These are phyloP conservation scores for Trichoderma afroharzianum DNA, from an alignment of 2,329 filamentous ascomycete genomes.

Conservation along the genomic window DNA sequence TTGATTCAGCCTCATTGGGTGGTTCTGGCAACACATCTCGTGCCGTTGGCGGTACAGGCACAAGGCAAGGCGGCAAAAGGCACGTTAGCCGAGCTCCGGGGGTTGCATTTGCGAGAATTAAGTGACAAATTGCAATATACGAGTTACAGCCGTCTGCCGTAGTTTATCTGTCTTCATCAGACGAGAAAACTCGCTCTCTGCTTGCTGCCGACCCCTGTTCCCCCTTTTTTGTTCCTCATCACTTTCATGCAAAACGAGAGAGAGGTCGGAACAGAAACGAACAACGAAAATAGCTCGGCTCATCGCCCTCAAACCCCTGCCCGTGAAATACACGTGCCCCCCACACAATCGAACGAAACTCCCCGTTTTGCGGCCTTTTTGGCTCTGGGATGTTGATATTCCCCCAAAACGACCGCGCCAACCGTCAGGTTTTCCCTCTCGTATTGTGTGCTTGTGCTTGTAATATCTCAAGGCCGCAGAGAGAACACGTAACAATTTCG, in stretches of 20 bases:
- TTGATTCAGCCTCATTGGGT: constrained; percentile 12
- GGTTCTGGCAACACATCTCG: constrained; percentile 1
- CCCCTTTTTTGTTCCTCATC: background rate
- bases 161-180: background rate
- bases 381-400: background rate
- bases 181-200: background rate
- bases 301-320: constrained; percentile 5
- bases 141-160: background rate
- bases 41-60: background rate
- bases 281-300: constrained; percentile 12
- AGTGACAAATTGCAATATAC: background rate
- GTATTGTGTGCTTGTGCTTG: background rate
- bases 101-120: constrained; percentile 8
- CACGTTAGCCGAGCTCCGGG: background rate
- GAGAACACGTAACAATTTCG: background rate
- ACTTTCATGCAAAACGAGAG: background rate
- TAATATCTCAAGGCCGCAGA: background rate
- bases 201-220: background rate
- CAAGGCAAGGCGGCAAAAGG: background rate
- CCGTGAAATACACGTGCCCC: background rate
- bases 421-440: background rate
- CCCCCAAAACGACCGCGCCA: constrained; percentile 1
- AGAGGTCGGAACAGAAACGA: background rate
- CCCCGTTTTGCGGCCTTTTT: background rate
- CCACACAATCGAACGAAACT: background rate